A percentile compares a stretch with the other conserved stretches of the same genome.
Evolutionary conservation across 768 basidiomycete genomes (phyloP).

Genomic region (Rhizopogon vesiculosus): DNA sequence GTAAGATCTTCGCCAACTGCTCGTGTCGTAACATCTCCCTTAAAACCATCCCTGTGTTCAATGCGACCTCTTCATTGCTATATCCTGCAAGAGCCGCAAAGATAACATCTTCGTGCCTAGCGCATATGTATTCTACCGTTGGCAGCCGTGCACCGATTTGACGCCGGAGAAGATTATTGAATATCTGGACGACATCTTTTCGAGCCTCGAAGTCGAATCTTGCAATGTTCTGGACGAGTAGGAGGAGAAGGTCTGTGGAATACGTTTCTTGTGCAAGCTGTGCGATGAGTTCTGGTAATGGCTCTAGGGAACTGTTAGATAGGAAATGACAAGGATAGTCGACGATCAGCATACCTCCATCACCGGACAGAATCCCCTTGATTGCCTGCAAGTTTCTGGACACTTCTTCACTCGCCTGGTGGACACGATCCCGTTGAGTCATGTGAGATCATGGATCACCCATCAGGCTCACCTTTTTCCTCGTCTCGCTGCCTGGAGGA

Average conservation of each 20-base stretch:
- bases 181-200: conserved; percentile 80
- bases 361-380: conserved; percentile 83
- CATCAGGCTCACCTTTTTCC: conserved; percentile 62
- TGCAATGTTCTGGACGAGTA: conserved; percentile 76
- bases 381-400: conserved; percentile 88
- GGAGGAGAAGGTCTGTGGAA: conserved; percentile 78
- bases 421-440: conserved; percentile 1
- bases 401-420: conserved; percentile 83
- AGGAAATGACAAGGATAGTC: conserved; percentile 1
- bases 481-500: conserved; percentile 68
- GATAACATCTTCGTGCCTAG: conserved; percentile 67
- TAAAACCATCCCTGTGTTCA: conserved; percentile 97
- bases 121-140: conserved; percentile 91
- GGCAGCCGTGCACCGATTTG: conserved; percentile 94
- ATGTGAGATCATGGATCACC: background rate
- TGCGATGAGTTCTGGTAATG: conserved; percentile 84
- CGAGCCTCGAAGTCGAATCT: conserved; percentile 93
- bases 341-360: conserved; percentile 58
- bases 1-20: conserved; percentile 79
- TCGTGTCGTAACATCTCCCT: conserved; percentile 97
- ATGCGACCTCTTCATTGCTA: conserved; percentile 90
- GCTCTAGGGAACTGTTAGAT: conserved; percentile 42
- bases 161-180: conserved; percentile 83
- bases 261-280: conserved; percentile 97
- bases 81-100: conserved; percentile 91